Evolutionary conservation across 257 asterid genomes (phyloP).

Genomic region (Dorcoceras hygrometricum): DNA sequence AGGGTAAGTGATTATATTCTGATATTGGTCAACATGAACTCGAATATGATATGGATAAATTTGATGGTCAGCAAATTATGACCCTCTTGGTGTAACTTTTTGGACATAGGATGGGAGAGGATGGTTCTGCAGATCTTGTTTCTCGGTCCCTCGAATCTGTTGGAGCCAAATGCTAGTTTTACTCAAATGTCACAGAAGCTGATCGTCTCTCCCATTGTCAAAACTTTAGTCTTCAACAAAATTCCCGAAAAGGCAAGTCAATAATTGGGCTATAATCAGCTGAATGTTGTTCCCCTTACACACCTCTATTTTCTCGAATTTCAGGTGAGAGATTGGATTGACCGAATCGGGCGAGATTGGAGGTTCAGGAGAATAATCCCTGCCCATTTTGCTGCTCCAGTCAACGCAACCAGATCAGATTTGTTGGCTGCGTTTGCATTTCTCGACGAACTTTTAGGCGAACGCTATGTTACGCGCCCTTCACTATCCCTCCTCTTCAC

Average conservation of each 20-base stretch:
- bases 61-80: slow-evolving; percentile 9
- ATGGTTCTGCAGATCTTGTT: slow-evolving; percentile 98
- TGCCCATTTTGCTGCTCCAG: slow-evolving; percentile 92
- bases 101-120: slow-evolving; percentile 85
- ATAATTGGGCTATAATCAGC: not conserved
- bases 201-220: slow-evolving; percentile 92
- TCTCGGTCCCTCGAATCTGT: slow-evolving; percentile 92
- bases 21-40: not conserved
- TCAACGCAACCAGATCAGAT: slow-evolving; percentile 77
- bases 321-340: slow-evolving; percentile 96
- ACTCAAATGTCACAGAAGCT: slow-evolving; percentile 93
- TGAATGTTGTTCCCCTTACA: not conserved
- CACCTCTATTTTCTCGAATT: slow-evolving; percentile 16
- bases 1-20: slow-evolving; percentile 40
- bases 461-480: slow-evolving; percentile 63
- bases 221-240: slow-evolving; percentile 91
- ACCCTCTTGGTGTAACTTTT: slow-evolving; percentile 9
- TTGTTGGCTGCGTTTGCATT: slow-evolving; percentile 83
- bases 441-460: slow-evolving; percentile 84
- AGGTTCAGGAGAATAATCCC: slow-evolving; percentile 89
- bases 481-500: slow-evolving; percentile 71
- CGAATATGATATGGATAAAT: not conserved
- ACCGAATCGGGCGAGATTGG: slow-evolving; percentile 78
- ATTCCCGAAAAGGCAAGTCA: slow-evolving; percentile 85
- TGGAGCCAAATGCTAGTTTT: slow-evolving; percentile 91